A percentile compares a stretch with the other conserved stretches of the same genome.
Conservation (phyloP, 2,329 filamentous ascomycete species). For the Penicillium sclerotiorum region DNA sequence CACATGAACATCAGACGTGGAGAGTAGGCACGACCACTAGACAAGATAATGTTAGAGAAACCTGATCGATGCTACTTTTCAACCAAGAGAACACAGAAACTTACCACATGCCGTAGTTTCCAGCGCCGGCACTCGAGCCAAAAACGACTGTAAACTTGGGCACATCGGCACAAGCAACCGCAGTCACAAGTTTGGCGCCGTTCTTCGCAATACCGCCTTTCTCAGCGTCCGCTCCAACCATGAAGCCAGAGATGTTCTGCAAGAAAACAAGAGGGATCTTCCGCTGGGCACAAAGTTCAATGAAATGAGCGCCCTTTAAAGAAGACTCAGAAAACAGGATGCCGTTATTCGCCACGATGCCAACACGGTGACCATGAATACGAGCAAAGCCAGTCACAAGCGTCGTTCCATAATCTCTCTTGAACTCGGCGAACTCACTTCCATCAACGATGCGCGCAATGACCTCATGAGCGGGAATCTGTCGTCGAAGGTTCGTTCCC, state of each 20-base stretch:
- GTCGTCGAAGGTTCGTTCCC: constrained; percentile 83
- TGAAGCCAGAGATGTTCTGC: constrained; percentile 97
- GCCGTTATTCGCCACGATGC: constrained; percentile 94
- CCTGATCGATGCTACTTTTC: neutral
- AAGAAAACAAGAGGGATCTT: constrained; percentile 89
- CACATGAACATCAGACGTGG: constrained; percentile 94
- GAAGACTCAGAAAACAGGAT: constrained; percentile 89
- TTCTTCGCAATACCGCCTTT: constrained; percentile 96
- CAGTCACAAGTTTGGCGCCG: constrained; percentile 93
- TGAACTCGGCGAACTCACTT: constrained; percentile 90
- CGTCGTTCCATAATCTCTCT: constrained; percentile 83
- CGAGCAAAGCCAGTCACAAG: constrained; percentile 88
- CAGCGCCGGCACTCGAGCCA: constrained; percentile 89
- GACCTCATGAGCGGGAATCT: constrained; percentile 83
- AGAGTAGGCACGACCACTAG: constrained; percentile 84
- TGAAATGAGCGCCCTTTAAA: constrained; percentile 94
- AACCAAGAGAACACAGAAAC: constrained; percentile 27
- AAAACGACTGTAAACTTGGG: constrained; percentile 97
- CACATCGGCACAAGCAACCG: constrained; percentile 89
- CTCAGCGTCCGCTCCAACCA: constrained; percentile 93
- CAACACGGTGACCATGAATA: constrained; percentile 88
- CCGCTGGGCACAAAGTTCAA: constrained; percentile 89
- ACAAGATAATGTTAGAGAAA: constrained; percentile 6
- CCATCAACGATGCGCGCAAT: constrained; percentile 93
- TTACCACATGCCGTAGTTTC: constrained; percentile 96